A percentile compares a stretch with the other conserved stretches of the same genome.
Evolutionary conservation across 306 rosid species (phyloP).

Genomic region (Corylus avellana): DNA sequence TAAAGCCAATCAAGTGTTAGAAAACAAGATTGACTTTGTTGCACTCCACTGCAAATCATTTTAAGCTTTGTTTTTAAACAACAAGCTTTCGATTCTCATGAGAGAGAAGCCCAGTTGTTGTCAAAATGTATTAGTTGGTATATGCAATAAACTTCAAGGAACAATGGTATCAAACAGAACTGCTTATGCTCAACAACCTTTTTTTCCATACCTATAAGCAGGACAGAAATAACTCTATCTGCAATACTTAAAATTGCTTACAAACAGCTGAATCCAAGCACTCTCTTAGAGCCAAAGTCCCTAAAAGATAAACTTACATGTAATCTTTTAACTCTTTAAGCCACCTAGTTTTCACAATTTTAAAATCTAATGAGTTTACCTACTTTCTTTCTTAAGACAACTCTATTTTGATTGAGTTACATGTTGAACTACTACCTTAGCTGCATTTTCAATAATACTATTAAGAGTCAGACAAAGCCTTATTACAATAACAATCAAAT

Average conservation of each 20-base stretch:
- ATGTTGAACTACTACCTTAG: not conserved
- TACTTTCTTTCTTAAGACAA: not conserved
- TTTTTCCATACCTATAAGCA: too few relatives aligned
- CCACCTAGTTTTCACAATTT: not conserved
- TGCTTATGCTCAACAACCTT: not conserved
- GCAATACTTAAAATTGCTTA: too few relatives aligned
- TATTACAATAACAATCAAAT: not conserved
- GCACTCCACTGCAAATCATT: not conserved
- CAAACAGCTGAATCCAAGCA: not conserved
- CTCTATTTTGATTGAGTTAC: not conserved
- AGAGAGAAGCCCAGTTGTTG: not conserved
- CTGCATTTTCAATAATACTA: not conserved
- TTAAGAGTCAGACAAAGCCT: not conserved
- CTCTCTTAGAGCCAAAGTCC: not conserved
- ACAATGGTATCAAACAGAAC: conserved; percentile 2
- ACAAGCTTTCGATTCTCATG: not conserved
- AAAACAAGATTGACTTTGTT: not conserved
- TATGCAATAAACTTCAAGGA: not conserved
- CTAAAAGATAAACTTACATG: not conserved
- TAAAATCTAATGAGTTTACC: not conserved
- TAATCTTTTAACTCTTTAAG: not conserved
- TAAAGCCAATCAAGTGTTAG: conserved; percentile 2
- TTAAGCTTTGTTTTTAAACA: not conserved
- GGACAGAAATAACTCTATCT: too few relatives aligned
- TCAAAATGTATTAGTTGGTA: not conserved